Evolutionary conservation across 768 basidiomycete genomes (phyloP), one percentile per base, ranked within the genome.

Genomic region (Lanmaoa pseudosensibilis): DNA sequence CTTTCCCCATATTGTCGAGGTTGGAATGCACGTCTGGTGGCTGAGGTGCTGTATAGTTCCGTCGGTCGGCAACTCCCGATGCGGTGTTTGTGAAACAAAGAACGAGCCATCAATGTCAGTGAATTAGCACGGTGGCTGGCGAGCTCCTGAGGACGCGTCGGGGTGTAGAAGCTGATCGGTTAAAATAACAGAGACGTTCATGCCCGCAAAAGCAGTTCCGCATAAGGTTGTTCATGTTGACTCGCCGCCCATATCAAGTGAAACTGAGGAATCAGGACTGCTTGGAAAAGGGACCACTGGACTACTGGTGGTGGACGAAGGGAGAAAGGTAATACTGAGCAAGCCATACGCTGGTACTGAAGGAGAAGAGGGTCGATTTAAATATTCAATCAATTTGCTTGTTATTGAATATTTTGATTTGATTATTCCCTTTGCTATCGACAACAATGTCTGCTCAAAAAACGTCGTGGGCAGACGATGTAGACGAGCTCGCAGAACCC

Each of bases 401-500:
- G 58, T 63, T 63, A 32, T 63, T 23, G 30, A 15, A 5, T 65
- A 49, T 64, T 62, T 64, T 55, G 62, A 52, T 40, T 44, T 60
- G 52, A 54, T 63, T 63, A 39, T 33, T 30, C 46, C 16, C 55
- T 65, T 46, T 38, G 34, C 48, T 36, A 53, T 59, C 48, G 27
- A 57, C 60, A 18, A 55, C 54, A 32, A 67, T 67, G 66, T 50
- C 67, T 46, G 46, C 49, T 40, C 72, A 64, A 34, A 91, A 88
- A 78, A 90, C 85, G 19, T 91, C 89, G 7, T 94, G 91, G 91
- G 91, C 91, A 40, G 90, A 93, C 73, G 90, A 93, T 57, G 85
- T 91, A 63, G 89, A 91, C 69, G 89, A 91, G 48, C 77, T 85
- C 59, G 88, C 85, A 83, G 59, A 64, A 74, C 58, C 67, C 50